Conservation (phyloP, 1,139 yeast genomes). For the Sugiyamaella novakii region DNA sequence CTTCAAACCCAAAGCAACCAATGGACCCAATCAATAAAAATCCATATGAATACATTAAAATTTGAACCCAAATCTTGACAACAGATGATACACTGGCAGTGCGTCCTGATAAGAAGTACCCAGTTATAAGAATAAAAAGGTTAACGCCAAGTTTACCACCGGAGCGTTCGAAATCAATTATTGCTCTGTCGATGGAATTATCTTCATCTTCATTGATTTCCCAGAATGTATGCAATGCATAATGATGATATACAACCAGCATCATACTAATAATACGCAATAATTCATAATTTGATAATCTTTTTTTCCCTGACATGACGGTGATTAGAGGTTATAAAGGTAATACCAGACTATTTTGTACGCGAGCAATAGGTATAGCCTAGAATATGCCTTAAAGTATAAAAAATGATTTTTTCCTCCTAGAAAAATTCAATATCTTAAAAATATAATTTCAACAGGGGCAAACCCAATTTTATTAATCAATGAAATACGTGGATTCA, state of each 20-base stretch:
- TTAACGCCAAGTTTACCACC: conserved; percentile 18
- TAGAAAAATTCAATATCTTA: too few species aligned
- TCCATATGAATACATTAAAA: conserved; percentile 11
- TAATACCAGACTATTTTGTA: too few species aligned
- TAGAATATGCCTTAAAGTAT: too few species aligned
- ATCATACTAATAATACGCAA: conserved; percentile 18
- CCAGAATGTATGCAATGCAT: conserved; percentile 5
- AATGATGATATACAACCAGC: conserved; percentile 18
- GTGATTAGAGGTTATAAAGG: too few species aligned
- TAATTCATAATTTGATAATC: conserved; percentile 19
- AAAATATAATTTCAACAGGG: too few species aligned
- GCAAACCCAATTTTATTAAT: too few species aligned
- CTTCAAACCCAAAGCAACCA: neutral
- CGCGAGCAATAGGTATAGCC: too few species aligned
- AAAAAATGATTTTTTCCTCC: too few species aligned
- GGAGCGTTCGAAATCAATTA: neutral
- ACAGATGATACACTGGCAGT: conserved; percentile 12
- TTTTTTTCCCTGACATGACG: too few species aligned
- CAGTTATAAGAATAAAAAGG: conserved; percentile 14
- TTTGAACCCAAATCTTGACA: conserved; percentile 17
- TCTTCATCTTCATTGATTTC: conserved; percentile 4
- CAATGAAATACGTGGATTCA: too few species aligned
- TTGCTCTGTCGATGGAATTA: neutral
- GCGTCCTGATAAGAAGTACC: conserved; percentile 13
- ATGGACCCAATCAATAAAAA: neutral